Conservation (phyloP, 2,329 filamentous ascomycete species). For the Fusarium equiseti region DNA sequence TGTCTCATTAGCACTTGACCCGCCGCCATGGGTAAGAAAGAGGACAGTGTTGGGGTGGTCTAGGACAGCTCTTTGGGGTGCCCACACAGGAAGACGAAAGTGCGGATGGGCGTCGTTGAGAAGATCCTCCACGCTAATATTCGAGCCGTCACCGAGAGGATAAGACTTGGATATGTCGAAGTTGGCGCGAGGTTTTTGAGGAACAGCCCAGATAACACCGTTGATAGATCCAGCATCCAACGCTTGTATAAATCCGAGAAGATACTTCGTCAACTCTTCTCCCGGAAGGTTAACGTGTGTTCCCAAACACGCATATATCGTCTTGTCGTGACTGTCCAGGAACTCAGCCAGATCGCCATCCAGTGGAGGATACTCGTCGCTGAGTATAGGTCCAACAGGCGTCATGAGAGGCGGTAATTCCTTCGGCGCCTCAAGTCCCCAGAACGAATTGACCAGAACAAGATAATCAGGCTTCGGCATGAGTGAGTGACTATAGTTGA, state of each 20-base stretch:
- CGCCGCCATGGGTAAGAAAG: constrained; percentile 58
- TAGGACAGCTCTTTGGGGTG: constrained; percentile 57
- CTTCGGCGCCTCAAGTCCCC: constrained; percentile 56
- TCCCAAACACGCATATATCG: constrained; percentile 57
- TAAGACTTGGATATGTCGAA: constrained; percentile 39
- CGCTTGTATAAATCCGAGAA: constrained; percentile 48
- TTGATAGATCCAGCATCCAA: constrained; percentile 50
- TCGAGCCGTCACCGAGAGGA: constrained; percentile 19
- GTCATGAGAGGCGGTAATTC: constrained; percentile 57
- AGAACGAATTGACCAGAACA: constrained; percentile 59
- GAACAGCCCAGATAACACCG: constrained; percentile 56
- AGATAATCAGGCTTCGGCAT: constrained; percentile 56
- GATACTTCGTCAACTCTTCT: constrained; percentile 49
- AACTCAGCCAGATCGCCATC: constrained; percentile 48
- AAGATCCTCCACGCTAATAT: constrained; percentile 34
- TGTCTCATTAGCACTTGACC: constrained; percentile 57
- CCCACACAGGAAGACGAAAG: constrained; percentile 53
- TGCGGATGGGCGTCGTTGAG: constrained; percentile 47
- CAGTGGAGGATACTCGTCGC: constrained; percentile 51
- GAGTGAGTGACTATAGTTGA: constrained; percentile 48
- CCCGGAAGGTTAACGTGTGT: constrained; percentile 55
- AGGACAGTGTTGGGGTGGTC: constrained; percentile 51
- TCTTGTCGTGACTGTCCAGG: constrained; percentile 47
- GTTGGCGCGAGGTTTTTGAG: constrained; percentile 38
- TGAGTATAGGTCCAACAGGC: constrained; percentile 56